Base-by-base conservation (phyloP, 345 rosid genomes). In the Anacardium occidentale region DNA sequence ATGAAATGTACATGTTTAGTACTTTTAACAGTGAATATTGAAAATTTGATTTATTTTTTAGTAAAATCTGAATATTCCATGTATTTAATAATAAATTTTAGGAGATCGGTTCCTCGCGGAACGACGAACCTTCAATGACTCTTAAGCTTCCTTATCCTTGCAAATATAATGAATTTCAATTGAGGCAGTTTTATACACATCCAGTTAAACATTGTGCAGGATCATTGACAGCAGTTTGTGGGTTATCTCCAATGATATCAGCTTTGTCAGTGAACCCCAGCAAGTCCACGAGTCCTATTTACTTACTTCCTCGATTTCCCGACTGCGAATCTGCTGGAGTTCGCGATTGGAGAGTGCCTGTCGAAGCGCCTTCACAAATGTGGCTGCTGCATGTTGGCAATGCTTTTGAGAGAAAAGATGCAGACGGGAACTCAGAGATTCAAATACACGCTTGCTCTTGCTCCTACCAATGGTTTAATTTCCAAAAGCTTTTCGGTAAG, bases 381-480 rank as follows among this genome's bases (percentile, higher is more conserved):
- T 94, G 98, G 98, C 74, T 94, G 0, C 55, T 90, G 15, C 97
- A 92, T 53, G 84, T 87, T 21, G 97, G 85, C 26, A 92, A 94
- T 70, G 97, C 97, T 63, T 94, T 82, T 48, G 87, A 90, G 80
- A 57, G 68, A 18, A 67, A 66, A 34, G 81, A 83, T 24, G 83
- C 60, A 0, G 32, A 71, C n/a, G 93, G 95, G 0, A 82, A 78
- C 71, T 72, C 81, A 26, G 69, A 84, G 62, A 88, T 94, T 70
- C 82, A 84, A 64, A 70, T 91, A 8, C 89, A 83, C 24, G 98
- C 95, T 45, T 71, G 75, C 15, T 81, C 86, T 64, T 91, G 97
- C 68, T 91, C 98, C 7, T 92, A 94, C 20, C 84, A 80, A 7
- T 94, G 98, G 98, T 91, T 94, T 79, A 88, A 90, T 66, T 94